These are phyloP conservation scores for Basipetospora chlamydospora DNA, from an alignment of 2,329 filamentous ascomycete species.

Conservation along the genomic window DNA sequence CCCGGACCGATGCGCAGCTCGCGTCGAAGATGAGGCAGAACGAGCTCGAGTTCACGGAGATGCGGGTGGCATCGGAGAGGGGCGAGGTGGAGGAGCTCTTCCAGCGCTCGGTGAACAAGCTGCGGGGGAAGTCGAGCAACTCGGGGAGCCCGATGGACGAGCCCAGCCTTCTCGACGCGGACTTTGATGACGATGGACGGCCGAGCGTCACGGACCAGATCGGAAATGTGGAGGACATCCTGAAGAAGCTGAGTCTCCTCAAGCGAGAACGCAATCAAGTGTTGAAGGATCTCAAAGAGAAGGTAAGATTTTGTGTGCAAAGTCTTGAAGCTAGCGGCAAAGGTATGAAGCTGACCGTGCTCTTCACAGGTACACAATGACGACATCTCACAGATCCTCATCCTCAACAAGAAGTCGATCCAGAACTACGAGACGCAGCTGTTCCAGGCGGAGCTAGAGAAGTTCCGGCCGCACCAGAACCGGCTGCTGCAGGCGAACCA, in stretches of 20 bases:
- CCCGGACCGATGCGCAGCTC: constrained; percentile 71
- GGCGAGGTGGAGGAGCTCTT: constrained; percentile 83
- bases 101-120: constrained; percentile 71
- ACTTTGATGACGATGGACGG: constrained; percentile 64
- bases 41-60: constrained; percentile 83
- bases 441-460: constrained; percentile 94
- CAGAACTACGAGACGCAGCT: constrained; percentile 82
- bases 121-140: constrained; percentile 49
- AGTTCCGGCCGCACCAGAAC: constrained; percentile 86
- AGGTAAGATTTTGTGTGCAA: constrained; percentile 49
- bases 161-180: constrained; percentile 75
- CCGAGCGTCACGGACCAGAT: constrained; percentile 83
- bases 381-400: constrained; percentile 93
- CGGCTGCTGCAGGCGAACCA: constrained; percentile 85
- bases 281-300: constrained; percentile 92
- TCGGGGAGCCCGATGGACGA: constrained; percentile 49
- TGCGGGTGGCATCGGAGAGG: constrained; percentile 75
- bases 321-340: too few species aligned
- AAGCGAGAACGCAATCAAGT: constrained; percentile 87
- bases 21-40: constrained; percentile 74
- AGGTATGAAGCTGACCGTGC: neutral
- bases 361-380: constrained; percentile 68
- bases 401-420: constrained; percentile 94
- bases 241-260: constrained; percentile 82
- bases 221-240: constrained; percentile 68